Base-by-base conservation (phyloP, 1,284 basidiomycete species). In the Pterula multifida region DNA sequence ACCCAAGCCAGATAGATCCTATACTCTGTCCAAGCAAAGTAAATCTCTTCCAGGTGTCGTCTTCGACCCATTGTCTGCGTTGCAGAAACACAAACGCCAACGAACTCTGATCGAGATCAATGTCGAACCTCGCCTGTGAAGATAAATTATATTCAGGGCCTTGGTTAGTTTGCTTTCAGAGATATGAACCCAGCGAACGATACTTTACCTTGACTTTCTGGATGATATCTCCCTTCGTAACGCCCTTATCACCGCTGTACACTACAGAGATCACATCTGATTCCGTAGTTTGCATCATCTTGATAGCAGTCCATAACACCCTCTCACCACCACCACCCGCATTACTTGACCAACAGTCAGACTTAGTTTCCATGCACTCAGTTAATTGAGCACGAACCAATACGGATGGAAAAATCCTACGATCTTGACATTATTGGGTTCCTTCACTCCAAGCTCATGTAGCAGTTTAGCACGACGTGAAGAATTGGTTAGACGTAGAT, bases 291-390 rank as follows among this genome's bases (percentile, higher is more conserved):
- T 97, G 94, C 26, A 92, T 72, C 55, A 80, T 75, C 0, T 83
- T 73, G 19, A 98, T 78, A 0, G 93, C 94, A 1, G 90, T 85
- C 92, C 93, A 99, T 0, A 99, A 69, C 0, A 99, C 95, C 1
- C 94, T 79, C 66, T 98, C 95, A 0, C 96, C 96, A 12, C 96
- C 96, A 11, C 95, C 95, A 0, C 95, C 95, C 21, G 94, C 93
- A 71, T 98, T 96, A 63, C 93, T 96, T 58, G 51, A 51, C 52
- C 55, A 57, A 68, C 54, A 53, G 62, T 67, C 64, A 67, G n/a
- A 63, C 68, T 67, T 58, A 67, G 59, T 60, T 56, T 54, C 54
- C 50, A 55, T 52, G 36, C 50, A 50, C 25, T 25, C 52, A 19
- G 39, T 4, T 49, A 9, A 19, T 15, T 19, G 39, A 15, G 2